phyloP scores from a whole-genome alignment of 2,329 filamentous ascomycete genomes.

The Aspergillus uvarum region DNA sequence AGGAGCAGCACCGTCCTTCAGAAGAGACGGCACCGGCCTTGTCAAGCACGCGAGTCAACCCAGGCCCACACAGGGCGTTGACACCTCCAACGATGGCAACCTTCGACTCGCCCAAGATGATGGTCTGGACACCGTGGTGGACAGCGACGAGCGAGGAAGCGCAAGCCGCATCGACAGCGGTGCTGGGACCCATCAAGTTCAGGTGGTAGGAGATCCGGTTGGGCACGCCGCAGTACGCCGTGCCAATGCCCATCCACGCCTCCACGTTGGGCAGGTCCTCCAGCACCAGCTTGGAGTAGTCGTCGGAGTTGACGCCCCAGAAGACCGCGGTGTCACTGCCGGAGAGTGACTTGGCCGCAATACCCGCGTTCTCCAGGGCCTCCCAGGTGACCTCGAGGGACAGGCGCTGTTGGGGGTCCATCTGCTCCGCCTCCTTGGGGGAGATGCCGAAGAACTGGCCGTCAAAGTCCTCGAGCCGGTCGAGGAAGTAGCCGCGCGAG shows the following conservation, averaged over 20 bases:
- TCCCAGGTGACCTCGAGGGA: constrained; percentile 24
- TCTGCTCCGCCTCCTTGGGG: constrained; percentile 27
- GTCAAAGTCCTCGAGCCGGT: constrained; percentile 23
- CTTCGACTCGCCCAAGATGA: constrained; percentile 17
- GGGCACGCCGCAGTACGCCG: constrained; percentile 37
- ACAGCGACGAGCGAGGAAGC: constrained; percentile 25
- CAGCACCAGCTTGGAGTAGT: constrained; percentile 38
- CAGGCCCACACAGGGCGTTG: constrained; percentile 35
- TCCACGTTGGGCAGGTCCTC: constrained; percentile 41
- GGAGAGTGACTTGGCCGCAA: constrained; percentile 18
- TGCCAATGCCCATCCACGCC: constrained; percentile 44
- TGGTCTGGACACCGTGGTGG: constrained; percentile 18
- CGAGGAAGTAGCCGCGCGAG: neutral
- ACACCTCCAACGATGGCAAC: constrained; percentile 30
- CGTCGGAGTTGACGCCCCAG: constrained; percentile 36
- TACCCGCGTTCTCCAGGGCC: constrained; percentile 27
- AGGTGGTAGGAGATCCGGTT: constrained; percentile 28
- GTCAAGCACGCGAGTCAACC: constrained; percentile 31
- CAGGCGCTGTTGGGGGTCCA: constrained; percentile 34
- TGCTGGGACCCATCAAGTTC: constrained; percentile 25
- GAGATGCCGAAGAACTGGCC: constrained; percentile 30
- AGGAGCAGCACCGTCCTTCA: constrained; percentile 33
- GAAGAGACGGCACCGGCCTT: constrained; percentile 29
- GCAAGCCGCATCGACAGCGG: constrained; percentile 27
- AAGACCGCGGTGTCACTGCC: constrained; percentile 33